Evolutionary conservation across 352 stramenopile genomes (phyloP).

Genomic region (Phytophthora rubi): DNA sequence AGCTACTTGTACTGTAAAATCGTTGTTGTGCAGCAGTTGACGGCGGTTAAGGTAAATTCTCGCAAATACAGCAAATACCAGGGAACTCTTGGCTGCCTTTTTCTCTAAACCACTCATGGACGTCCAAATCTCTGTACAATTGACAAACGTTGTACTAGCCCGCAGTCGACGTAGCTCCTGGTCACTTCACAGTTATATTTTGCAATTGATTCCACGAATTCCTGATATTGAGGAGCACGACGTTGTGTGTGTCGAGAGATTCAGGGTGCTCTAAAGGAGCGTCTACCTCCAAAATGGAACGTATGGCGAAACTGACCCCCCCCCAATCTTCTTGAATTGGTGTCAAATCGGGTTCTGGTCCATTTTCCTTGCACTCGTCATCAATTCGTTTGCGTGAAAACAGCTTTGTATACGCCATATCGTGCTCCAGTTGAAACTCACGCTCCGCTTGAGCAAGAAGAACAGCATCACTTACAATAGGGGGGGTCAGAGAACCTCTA

Average conservation of each 20-base stretch:
- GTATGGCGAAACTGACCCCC: too few relatives aligned
- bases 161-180: not conserved
- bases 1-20: constrained; percentile 17
- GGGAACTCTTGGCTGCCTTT: too few relatives aligned
- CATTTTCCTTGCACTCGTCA: too few relatives aligned
- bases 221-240: too few relatives aligned
- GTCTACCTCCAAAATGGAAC: too few relatives aligned
- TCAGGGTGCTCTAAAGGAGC: too few relatives aligned
- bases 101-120: too few relatives aligned
- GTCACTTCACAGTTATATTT: not conserved
- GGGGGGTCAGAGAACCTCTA: not conserved
- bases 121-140: constrained; percentile 7
- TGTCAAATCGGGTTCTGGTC: too few relatives aligned
- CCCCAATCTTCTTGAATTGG: too few relatives aligned
- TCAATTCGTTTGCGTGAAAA: not conserved
- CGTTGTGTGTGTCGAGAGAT: too few relatives aligned
- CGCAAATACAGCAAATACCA: too few relatives aligned
- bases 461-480: not conserved
- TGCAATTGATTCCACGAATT: constrained; percentile 12
- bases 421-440: constrained; percentile 3
- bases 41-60: constrained; percentile 1
- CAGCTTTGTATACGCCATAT: not conserved
- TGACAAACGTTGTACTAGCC: constrained; percentile 8
- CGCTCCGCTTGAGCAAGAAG: not conserved
- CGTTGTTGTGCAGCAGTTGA: constrained; percentile 6